Base-by-base conservation (phyloP, 192 early-diverging fungal species). In the Backusella morwellensis region DNA sequence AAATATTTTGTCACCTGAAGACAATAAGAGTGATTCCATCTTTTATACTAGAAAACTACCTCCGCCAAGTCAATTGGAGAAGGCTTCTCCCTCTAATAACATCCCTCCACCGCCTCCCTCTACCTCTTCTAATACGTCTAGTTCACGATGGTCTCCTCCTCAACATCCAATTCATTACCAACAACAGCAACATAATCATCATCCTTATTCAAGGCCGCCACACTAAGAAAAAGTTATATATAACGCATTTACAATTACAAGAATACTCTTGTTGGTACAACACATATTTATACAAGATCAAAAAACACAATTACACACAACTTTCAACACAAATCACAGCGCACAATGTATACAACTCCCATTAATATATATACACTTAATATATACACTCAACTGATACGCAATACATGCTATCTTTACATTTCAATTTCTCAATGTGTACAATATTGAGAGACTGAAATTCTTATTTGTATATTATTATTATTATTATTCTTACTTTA, bases 21-120 rank as follows among this genome's bases (percentile, higher is more conserved):
- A 44, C 4, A 63, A 26, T 23, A 63, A 63, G 9, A 29, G 12
- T 50, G n/a, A 21, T 23, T 72, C 70, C 42, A 47, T 72, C 4
- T 72, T 72, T 29, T 44, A 40, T 50, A 72, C 12, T 32, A 44
- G 70, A 47, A 72, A 50, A 44, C 47, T 72, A 50, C 70, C 70
- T 29, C 42, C 42, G 35, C 70, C 70, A 19, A 47, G 56, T n/a
- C 56, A 63, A 63, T 29, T 63, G 12, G 56, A 63, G 26, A 63
- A 26, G 23, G 23, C 56, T 29, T 26, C 56, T 29, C 56, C 56
- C 8, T 8, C 42, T 50, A 50, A 50, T n/a, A 21, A 50, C 19
- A 50, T 21, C n/a, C 19, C 26, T 12, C 56, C 21, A 63, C 56
- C 54, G n/a, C 54, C 56, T 29, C 21, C 21, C 29, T 29, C 56